Conservation (phyloP, 441 rosid genomes). For the Pelargonium citronellum region DNA sequence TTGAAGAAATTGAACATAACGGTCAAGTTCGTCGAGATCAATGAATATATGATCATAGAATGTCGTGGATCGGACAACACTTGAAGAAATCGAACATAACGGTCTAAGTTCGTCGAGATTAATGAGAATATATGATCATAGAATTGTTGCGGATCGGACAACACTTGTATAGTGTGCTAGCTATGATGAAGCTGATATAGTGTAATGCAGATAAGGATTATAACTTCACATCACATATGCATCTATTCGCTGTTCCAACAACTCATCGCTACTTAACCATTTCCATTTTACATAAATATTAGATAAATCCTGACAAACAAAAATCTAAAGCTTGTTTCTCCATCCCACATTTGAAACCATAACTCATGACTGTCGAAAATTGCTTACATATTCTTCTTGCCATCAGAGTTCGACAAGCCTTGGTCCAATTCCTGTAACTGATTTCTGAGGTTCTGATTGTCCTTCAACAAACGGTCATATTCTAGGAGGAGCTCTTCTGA, state of each 20-base stretch:
- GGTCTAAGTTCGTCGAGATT: too few species aligned
- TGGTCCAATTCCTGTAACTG: slow-evolving; percentile 55
- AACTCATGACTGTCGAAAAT: background rate
- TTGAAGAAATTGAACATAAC: too few species aligned
- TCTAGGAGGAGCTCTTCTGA: slow-evolving; percentile 65
- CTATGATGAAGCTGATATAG: background rate
- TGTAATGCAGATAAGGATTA: too few species aligned
- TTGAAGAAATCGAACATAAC: too few species aligned
- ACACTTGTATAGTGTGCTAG: too few species aligned
- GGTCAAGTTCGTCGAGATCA: too few species aligned
- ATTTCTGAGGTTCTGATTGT: slow-evolving; percentile 61
- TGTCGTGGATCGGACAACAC: too few species aligned
- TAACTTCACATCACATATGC: too few species aligned
- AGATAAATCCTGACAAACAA: background rate
- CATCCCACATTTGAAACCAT: background rate
- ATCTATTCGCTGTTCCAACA: background rate
- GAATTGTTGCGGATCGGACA: too few species aligned
- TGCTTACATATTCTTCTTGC: slow-evolving; percentile 44
- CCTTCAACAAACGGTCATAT: slow-evolving; percentile 60
- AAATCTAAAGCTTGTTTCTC: background rate
- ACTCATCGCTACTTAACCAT: background rate
- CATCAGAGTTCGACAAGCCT: slow-evolving; percentile 33
- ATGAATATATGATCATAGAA: too few species aligned
- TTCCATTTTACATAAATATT: background rate
- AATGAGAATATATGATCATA: too few species aligned